Percentiles rank a stretch among this genome's conserved stretches.
These are phyloP conservation scores for Parasarocladium wereldwijsianum DNA, from an alignment of 2,329 filamentous ascomycete species.

Conservation along the genomic window DNA sequence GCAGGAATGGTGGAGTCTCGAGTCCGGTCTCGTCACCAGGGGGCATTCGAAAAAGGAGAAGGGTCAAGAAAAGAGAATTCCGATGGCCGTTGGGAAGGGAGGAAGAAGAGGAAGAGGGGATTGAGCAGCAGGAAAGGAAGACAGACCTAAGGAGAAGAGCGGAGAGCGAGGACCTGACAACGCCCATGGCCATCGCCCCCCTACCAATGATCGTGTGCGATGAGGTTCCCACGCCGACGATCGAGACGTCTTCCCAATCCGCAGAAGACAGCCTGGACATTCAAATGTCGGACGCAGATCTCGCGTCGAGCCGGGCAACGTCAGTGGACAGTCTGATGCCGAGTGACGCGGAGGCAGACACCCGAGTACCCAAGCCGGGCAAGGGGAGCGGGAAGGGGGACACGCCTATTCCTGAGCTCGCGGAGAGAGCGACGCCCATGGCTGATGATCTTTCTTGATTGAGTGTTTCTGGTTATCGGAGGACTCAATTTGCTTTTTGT, in stretches of 20 bases:
- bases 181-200: slow-evolving; percentile 8
- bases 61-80: slow-evolving; percentile 49
- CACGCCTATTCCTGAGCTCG: slow-evolving; percentile 12
- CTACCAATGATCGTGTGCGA: slow-evolving; percentile 7
- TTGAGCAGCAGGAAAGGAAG: too few relatives aligned
- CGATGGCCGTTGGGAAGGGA: slow-evolving; percentile 48
- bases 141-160: too few relatives aligned
- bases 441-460: too few relatives aligned
- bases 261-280: slow-evolving; percentile 20
- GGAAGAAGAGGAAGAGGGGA: slow-evolving; percentile 25
- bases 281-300: slow-evolving; percentile 32
- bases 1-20: too few relatives aligned
- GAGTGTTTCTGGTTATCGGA: too few relatives aligned
- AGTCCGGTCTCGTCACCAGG: too few relatives aligned
- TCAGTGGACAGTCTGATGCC: slow-evolving; percentile 19
- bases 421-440: slow-evolving; percentile 5
- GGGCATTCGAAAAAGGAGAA: slow-evolving; percentile 35
- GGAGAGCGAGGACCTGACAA: slow-evolving; percentile 8
- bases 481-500: too few relatives aligned
- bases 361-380: too few relatives aligned
- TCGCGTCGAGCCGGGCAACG: slow-evolving; percentile 19
- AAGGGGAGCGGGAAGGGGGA: slow-evolving; percentile 5
- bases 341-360: slow-evolving; percentile 19
- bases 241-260: slow-evolving; percentile 22
- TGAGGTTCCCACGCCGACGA: slow-evolving; percentile 25